Evolutionary conservation across 148 eudicot species (phyloP).

Genomic region (Polygonum maritimum): DNA sequence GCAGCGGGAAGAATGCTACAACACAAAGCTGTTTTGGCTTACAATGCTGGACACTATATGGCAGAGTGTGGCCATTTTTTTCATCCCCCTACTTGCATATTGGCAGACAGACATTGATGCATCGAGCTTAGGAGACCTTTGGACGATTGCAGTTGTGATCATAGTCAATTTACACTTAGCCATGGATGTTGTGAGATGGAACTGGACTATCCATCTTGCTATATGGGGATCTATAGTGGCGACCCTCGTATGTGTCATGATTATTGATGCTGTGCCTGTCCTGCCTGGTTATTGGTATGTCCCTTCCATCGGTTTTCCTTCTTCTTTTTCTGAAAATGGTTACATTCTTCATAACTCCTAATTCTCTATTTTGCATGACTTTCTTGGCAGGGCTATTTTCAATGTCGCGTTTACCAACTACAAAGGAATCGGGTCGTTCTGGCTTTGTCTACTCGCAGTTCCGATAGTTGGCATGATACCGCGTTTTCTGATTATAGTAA

Average conservation of each 20-base stretch:
- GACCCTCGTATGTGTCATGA: constrained; percentile 69
- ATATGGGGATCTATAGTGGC: constrained; percentile 87
- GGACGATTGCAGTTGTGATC: constrained; percentile 92
- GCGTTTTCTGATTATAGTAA: constrained; percentile 55
- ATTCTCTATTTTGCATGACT: not conserved
- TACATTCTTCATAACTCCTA: not conserved
- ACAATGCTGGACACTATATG: constrained; percentile 80
- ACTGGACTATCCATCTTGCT: constrained; percentile 54
- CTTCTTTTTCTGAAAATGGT: not conserved
- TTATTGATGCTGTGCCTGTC: constrained; percentile 72
- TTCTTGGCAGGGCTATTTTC: constrained; percentile 70
- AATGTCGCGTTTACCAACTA: constrained; percentile 22
- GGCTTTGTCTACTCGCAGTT: constrained; percentile 69
- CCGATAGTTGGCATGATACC: constrained; percentile 57
- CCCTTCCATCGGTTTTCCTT: not conserved
- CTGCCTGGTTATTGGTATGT: constrained; percentile 80
- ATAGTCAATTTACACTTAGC: constrained; percentile 88
- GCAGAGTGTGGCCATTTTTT: constrained; percentile 82
- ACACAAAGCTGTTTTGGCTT: constrained; percentile 69
- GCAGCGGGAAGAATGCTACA: constrained; percentile 78
- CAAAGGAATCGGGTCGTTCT: constrained; percentile 29
- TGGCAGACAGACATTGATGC: constrained; percentile 58
- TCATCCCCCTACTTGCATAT: constrained; percentile 65
- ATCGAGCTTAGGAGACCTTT: constrained; percentile 74
- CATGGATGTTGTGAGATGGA: constrained; percentile 90